Evolutionary conservation across 345 rosid genomes (phyloP).

Genomic region (Eutrema japonicum): DNA sequence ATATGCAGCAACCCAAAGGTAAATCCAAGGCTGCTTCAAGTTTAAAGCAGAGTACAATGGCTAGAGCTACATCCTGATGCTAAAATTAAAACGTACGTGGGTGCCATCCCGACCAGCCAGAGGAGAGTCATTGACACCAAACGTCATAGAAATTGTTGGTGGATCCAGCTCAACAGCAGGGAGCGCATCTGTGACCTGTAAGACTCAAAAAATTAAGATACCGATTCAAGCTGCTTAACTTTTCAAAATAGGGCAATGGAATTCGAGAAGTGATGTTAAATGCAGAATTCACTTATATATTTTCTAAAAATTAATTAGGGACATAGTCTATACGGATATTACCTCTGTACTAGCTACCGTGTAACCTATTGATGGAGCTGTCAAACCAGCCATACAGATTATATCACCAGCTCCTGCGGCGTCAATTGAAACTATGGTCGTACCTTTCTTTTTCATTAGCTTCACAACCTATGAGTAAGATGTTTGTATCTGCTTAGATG

Average conservation of each 20-base stretch:
- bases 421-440: slow-evolving; percentile 74
- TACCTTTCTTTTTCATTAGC: slow-evolving; percentile 99
- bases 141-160: slow-evolving; percentile 99
- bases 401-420: slow-evolving; percentile 97
- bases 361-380: slow-evolving; percentile 88
- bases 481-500: slow-evolving; percentile 33
- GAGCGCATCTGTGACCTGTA: slow-evolving; percentile 76
- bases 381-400: slow-evolving; percentile 87
- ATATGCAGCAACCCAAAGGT: slow-evolving; percentile 6
- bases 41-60: slow-evolving; percentile 8
- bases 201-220: slow-evolving; percentile 33
- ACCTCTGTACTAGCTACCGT: slow-evolving; percentile 89
- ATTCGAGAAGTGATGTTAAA: slow-evolving; percentile 15
- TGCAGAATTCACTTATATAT: background rate
- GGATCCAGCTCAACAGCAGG: slow-evolving; percentile 92
- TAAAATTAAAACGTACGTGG: slow-evolving; percentile 61
- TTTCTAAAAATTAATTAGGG: background rate
- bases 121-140: slow-evolving; percentile 97
- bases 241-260: slow-evolving; percentile 19
- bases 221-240: slow-evolving; percentile 25
- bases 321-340: slow-evolving; percentile 27
- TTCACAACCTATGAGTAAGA: slow-evolving; percentile 67
- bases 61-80: slow-evolving; percentile 9
- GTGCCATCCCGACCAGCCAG: slow-evolving; percentile 96
- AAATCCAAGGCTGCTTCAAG: slow-evolving; percentile 13